Base-by-base conservation (phyloP, 2,329 filamentous ascomycete species). In the Shiraia sp. region DNA sequence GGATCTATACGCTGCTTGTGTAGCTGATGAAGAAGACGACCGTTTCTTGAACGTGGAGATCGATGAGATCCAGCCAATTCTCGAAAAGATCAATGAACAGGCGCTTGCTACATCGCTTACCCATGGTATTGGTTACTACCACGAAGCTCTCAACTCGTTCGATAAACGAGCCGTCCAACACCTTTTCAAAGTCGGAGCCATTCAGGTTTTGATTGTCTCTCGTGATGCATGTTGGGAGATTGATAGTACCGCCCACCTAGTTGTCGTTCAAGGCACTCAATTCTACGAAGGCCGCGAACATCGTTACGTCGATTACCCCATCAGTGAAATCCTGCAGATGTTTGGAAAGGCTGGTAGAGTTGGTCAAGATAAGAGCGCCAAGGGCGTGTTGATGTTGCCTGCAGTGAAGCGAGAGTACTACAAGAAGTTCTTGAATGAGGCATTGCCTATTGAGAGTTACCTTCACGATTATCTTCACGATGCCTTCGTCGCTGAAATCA, bases 361-460 rank as follows among this genome's bases (percentile, higher is more conserved):
- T 2, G 81, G 86, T 3, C 79, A 85, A 62, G 90, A 96, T 59
- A 89, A 88, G 42, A 81, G 86, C 42, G 87, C 88, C 32, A 89
- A 88, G 48, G 95, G 92, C 55, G 89, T 99, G n/a, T 78, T 99
- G 31, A 97, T 99, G 93, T 83, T 96, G 9, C 90, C 92, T 2
- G 85, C 88, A 13, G 90, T 95, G 33, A 96, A 95, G 78, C 85
- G 93, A 26, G 91, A 96, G 50, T 99, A 96, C 72, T 99, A 97
- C 80, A 95, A 93, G 74, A 99, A 99, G 72, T 99, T 99, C 76
- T 74, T 99, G 53, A 92, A 93, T 58, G 95, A 99, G 69, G 93
- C 93, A 14, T 77, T 99, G 29, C 93, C 93, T 1, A 90, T 99
- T 16, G 93, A 99, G 73, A 96, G 90, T 52, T 90, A 96, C 66